Conservation (phyloP, 2,329 filamentous ascomycete species). For the Colletotrichum musicola region DNA sequence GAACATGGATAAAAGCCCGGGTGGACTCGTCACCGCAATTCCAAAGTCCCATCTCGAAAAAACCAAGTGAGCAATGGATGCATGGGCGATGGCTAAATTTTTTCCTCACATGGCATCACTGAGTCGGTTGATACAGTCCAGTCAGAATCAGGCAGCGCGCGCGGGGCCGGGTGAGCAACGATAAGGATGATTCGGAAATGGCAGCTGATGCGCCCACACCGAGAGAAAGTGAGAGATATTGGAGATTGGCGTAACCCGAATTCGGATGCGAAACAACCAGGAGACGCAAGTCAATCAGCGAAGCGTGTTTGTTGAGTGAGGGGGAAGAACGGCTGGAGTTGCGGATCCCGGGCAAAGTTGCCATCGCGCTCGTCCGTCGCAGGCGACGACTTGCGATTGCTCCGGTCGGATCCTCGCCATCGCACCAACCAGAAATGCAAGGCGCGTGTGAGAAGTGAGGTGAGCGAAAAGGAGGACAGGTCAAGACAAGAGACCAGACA, state of each 20-base stretch:
- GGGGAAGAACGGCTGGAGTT: conserved; percentile 14
- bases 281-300: conserved; percentile 1
- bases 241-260: conserved; percentile 13
- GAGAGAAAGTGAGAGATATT: background rate
- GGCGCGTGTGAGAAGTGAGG: background rate
- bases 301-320: background rate
- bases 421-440: background rate
- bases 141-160: too few relatives aligned
- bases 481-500: background rate
- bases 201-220: conserved; percentile 1
- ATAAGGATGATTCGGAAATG: conserved; percentile 2
- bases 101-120: conserved; percentile 21
- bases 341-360: conserved; percentile 11
- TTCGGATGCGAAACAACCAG: conserved; percentile 19
- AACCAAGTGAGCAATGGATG: background rate
- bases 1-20: conserved; percentile 4
- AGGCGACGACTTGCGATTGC: conserved; percentile 18
- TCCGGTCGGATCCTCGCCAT: conserved; percentile 12
- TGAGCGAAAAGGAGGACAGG: too few relatives aligned
- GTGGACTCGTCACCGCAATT: conserved; percentile 30
- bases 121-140: background rate
- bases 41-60: conserved; percentile 15
- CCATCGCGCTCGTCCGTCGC: conserved; percentile 13
- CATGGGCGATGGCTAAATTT: conserved; percentile 18
- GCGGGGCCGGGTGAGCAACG: background rate